Evolutionary conservation across 2,329 filamentous ascomycete species (phyloP).

Genomic region (Scytalidium lignicola): DNA sequence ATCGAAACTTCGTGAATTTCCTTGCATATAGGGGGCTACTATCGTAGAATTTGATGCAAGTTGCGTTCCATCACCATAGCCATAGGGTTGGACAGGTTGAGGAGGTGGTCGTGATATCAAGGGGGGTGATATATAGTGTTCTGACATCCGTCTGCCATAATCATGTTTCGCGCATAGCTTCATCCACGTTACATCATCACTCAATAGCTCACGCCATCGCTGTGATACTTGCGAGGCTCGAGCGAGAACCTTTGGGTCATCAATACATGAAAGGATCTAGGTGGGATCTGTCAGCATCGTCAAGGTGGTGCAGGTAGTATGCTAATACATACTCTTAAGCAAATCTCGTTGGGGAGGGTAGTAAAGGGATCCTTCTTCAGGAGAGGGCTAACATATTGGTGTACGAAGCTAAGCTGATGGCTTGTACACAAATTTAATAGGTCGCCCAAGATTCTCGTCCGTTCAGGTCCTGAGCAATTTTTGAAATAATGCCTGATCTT

Average conservation of each 20-base stretch:
- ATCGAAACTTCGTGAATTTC: constrained; percentile 48
- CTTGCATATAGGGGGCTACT: constrained; percentile 28
- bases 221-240: constrained; percentile 94
- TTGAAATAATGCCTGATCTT: constrained; percentile 78
- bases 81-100: constrained; percentile 18
- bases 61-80: not conserved
- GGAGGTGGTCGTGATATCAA: constrained; percentile 20
- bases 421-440: constrained; percentile 92
- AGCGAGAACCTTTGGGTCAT: constrained; percentile 90
- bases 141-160: constrained; percentile 59
- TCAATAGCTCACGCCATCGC: constrained; percentile 87
- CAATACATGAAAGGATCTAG: constrained; percentile 91
- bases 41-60: constrained; percentile 16
- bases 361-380: constrained; percentile 96
- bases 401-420: constrained; percentile 90
- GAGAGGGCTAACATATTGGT: constrained; percentile 89
- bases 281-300: constrained; percentile 6
- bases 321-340: constrained; percentile 63
- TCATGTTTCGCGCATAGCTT: constrained; percentile 94
- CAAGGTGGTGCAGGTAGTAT: not conserved
- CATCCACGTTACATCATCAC: constrained; percentile 98
- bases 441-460: constrained; percentile 78
- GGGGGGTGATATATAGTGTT: constrained; percentile 18
- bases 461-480: constrained; percentile 68
- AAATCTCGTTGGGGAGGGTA: constrained; percentile 86